These are phyloP conservation scores for Russula olivacea DNA, from an alignment of 768 basidiomycete genomes.

Conservation along the genomic window DNA sequence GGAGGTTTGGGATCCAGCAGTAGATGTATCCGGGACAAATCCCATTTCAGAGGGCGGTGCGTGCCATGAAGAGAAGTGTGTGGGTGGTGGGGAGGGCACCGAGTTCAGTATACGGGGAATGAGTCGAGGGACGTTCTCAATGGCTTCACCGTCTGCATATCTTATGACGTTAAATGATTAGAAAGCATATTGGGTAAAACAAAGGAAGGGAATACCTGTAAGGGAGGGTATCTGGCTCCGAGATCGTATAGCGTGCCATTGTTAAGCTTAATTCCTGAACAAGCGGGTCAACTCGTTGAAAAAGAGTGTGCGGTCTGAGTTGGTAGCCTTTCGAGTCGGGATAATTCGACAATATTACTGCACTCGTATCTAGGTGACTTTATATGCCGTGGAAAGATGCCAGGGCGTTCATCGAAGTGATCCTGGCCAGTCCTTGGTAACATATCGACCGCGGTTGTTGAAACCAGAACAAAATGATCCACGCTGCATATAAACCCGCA, in stretches of 20 bases:
- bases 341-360: background rate
- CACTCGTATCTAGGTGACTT: background rate
- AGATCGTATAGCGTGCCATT: background rate
- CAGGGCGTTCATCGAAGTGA: background rate
- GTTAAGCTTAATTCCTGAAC: background rate
- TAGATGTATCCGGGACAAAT: background rate
- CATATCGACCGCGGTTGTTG: background rate
- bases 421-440: background rate
- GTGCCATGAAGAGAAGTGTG: background rate
- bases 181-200: background rate
- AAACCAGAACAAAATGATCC: background rate
- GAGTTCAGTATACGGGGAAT: background rate
- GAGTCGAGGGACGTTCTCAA: background rate
- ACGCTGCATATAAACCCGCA: constrained; percentile 1
- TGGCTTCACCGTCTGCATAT: background rate
- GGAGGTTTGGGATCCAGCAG: background rate
- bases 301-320: background rate
- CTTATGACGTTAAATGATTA: background rate
- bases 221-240: background rate
- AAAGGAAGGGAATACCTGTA: constrained; percentile 4
- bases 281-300: background rate
- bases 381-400: background rate
- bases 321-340: background rate
- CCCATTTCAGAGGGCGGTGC: background rate
- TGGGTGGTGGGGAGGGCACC: background rate